Evolutionary conservation across 441 rosid species (phyloP), one percentile per base, ranked within the genome.

Genomic region (Euphorbia corollata): DNA sequence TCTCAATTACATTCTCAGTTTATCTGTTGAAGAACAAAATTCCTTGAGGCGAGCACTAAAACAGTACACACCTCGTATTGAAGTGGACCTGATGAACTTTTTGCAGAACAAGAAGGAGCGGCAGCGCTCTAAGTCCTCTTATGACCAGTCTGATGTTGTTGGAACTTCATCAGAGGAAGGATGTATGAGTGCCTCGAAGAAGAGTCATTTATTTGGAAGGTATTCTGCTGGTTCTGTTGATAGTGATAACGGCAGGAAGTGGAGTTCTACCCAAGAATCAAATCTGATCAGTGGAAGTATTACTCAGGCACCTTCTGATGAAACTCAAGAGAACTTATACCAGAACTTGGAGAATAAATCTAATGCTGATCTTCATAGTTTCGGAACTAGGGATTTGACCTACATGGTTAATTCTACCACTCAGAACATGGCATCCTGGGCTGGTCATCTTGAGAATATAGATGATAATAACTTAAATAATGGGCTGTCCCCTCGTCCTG

Each of bases 1-100:
- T 68, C 88, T 92, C 64, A 92, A 91, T 81, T 95, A 85, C 74
- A 90, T 95, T 77, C 94, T 95, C 72, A 87, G 95, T 82, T 79
- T 95, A 74, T 88, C 98, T 27, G 91, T 95, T 71, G 99, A 95
- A 80, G 99, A 95, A 72, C 99, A 95, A 78, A 95, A 87, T 81
- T 82, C 87, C 68, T 83, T 92, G 86, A 88, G 98, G 77, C 86
- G 99, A 69, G 80, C 95, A 62, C 92, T 95, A 67, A 95, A 90
- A 76, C 97, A 90, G 78, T 81, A 87, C 63, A 92, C 97, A 72
- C 99, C 99, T 65, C 97, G 97, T 54, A 92, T 95, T 73, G 99
- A 95, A 77, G 99, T 95, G 65, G 99, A 95, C 74, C 83, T 95
- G 47, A 83, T 92, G 79, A 92, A 86, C 86, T 90, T 82, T 83